A percentile compares a stretch with the other conserved stretches of the same genome.
phyloP scores from a whole-genome alignment of 257 asterid genomes.

The Voacanga thouarsii region DNA sequence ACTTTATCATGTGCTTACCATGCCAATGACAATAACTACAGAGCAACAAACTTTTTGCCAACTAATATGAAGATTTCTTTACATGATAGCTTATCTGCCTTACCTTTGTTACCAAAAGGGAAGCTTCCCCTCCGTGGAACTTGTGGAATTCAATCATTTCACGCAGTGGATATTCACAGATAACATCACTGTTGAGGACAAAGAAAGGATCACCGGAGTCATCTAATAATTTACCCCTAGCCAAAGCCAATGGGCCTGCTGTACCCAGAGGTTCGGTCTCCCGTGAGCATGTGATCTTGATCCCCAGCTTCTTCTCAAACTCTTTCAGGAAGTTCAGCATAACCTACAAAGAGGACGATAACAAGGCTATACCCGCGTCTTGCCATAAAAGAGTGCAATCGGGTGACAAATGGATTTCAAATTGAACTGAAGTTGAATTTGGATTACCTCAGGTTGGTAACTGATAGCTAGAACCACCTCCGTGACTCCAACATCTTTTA shows the following conservation, averaged over 20 bases:
- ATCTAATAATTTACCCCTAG: conserved; percentile 63
- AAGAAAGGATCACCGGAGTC: conserved; percentile 73
- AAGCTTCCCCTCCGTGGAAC: conserved; percentile 81
- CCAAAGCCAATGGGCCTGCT: conserved; percentile 95
- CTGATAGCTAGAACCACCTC: conserved; percentile 84
- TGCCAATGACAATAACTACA: background rate
- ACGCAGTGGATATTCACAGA: conserved; percentile 68
- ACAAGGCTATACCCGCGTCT: background rate
- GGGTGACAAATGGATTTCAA: background rate
- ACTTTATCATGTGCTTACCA: background rate
- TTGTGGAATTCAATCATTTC: conserved; percentile 79
- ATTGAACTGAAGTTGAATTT: background rate
- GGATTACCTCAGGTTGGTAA: conserved; percentile 80
- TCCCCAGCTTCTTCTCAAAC: conserved; percentile 65
- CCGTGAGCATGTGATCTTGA: conserved; percentile 79
- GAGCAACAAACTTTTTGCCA: background rate
- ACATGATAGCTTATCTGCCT: background rate
- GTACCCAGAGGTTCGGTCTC: conserved; percentile 95
- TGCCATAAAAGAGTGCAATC: background rate
- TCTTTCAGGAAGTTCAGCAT: conserved; percentile 82
- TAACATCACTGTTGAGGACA: conserved; percentile 83
- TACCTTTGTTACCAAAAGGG: conserved; percentile 72
- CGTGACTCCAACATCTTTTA: conserved; percentile 72
- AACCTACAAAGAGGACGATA: conserved; percentile 34
- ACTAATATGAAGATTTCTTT: background rate